Evolutionary conservation across 202 grass and related monocot genomes (phyloP), one percentile per base, ranked within the genome.

Genomic region (Panicum virgatum): DNA sequence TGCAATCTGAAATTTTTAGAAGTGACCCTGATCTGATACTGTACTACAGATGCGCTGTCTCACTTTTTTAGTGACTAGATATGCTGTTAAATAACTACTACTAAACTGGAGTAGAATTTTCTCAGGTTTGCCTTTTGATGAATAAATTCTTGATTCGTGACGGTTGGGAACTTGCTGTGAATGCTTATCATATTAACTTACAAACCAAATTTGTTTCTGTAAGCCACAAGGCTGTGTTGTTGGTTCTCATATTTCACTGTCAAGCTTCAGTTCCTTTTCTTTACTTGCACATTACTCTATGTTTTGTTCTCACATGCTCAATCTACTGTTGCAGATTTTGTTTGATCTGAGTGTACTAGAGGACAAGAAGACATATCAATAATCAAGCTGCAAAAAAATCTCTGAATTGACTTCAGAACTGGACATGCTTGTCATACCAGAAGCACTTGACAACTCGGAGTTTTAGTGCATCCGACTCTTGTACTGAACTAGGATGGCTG

Each of bases 401-500:
- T 34, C 42, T 0, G 29, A 80, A n/a, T 54, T 47, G 11, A 27
- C 66, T 29, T 69, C 54, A 25, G 36, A 26, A 36, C 44, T 43
- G 26, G 76, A 75, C 65, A 51, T 70, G 44, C 43, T 71, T 57
- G 45, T 36, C 40, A 52, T 25, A 51, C 68, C n/a, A 39, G 13
- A 61, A 75, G 23, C 42, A 75, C 25, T 43, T 69, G 69, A 84
- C 53, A 62, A 46, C 70, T 80, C 57, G 61, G 3, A 57, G 75
- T 79, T 66, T 12, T 78, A 78, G 83, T 19, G 5, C n/a, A 20
- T 11, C 34, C 0, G n/a, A 36, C 44, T 75, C 47, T 70, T 5
- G 25, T 26, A 39, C 12, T 63, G 36, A 30, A 86, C 68, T 3
- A 83, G 52, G 4, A 90, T 90, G 83, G 61, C 79, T 54, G 83